Evolutionary conservation across 1,284 basidiomycete species (phyloP), one percentile per base, ranked within the genome.

Genomic region (Cutaneotrichosporon cyanovorans): DNA sequence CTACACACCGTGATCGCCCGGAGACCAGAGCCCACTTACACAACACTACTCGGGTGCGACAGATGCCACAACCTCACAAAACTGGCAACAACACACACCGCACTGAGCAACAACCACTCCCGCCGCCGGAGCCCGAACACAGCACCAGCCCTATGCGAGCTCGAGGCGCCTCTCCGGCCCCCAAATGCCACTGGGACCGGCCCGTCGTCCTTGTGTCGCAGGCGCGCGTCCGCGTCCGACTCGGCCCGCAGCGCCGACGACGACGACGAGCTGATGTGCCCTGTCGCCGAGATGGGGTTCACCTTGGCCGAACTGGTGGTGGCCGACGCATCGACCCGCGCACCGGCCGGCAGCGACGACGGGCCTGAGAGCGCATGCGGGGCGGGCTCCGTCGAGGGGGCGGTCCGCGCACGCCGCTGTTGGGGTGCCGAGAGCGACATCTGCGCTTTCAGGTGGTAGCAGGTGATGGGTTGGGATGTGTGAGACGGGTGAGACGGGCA

Each of bases 31-130:
- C n/a, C 2, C 21, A 79, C 87, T 76, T 60, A 92, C 87, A 95
- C 90, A 31, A 95, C 87, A 61, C 85, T 89, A 50, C 81, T 77
- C 0, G 91, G 90, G 62, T 81, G 78, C 30, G 83, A 85, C 41
- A 95, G 74, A 47, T 83, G 78, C 72, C 83, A 91, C 43, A 90
- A 68, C 42, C 91, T 78, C 11, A 93, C 85, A 30, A 76, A 78
- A 10, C 75, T 68, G 0, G 86, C 88, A 40, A 93, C 21, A 3
- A 59, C n/a, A 9, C 51, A 48, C 5, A 69, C 54, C 3, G 23
- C 53, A 20, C 37, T 48, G n/a, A 69, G 40, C 32, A 69, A 46
- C n/a, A 55, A 47, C 66, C 65, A 68, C 44, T 69, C 67, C 42
- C 67, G 54, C 31, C 58, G 55, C 30, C 59, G 53, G 41, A 69